Evolutionary conservation across 2,329 filamentous ascomycete genomes (phyloP), one percentile per base, ranked within the genome.

Genomic region (Coniochaeta sp.): DNA sequence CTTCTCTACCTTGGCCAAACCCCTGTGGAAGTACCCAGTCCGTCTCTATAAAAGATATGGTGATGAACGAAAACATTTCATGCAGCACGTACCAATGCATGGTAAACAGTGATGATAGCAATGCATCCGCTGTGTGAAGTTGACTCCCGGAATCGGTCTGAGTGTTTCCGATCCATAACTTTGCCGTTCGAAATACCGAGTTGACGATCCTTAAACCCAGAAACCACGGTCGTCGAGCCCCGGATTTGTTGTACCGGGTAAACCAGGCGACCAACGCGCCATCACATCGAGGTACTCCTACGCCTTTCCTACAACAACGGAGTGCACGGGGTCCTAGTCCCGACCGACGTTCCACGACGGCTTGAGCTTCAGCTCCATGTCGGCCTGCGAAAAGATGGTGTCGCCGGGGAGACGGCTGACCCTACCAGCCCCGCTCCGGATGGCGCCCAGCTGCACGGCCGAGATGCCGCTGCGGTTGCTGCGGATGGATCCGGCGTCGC

Each of bases 361-460:
- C 69, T 83, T 84, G 55, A 85, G 71, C 58, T 74, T 73, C 57
- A 82, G 69, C 52, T 73, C 69, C 65, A 92, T 68, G 52, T 89
- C 82, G 30, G 86, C 81, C 61, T 77, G 78, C 3, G 89, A 91
- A 57, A 91, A 91, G 53, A 95, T 89, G 40, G 85, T 81, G 59
- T 91, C 89, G 53, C 83, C 85, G 0, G 91, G 91, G 55, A 96
- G 79, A 48, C 88, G 84, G 65, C 89, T 94, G 57, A 96, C 82
- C 56, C 91, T 87, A 62, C 95, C 92, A 45, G 90, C 91, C 57
- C 91, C 91, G 52, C 74, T 80, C 57, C 91, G 87, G 61, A 96
- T 84, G 61, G 89, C 86, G 55, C 83, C 74, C 49, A 82, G 71
- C 63, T 91, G 81, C 49, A 78, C 71, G 4, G 82, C 76, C 5